phyloP scores from a whole-genome alignment of 2,329 filamentous ascomycete genomes.

The Ascochyta lentis region DNA sequence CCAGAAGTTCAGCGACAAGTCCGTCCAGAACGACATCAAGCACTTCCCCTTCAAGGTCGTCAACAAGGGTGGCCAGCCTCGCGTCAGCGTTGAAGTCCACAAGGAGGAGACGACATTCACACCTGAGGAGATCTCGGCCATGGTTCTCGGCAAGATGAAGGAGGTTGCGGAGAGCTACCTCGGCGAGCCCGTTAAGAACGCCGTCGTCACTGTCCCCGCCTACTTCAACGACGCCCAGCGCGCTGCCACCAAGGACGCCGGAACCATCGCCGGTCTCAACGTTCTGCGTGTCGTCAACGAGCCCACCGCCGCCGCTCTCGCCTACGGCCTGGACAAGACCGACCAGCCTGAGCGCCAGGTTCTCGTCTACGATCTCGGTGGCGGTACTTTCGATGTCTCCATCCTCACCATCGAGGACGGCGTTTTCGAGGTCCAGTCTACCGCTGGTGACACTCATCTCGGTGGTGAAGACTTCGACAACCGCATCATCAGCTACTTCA shows the following conservation, averaged over 20 bases:
- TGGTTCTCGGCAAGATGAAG: constrained; percentile 75
- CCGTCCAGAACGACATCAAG: constrained; percentile 93
- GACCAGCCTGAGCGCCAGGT: constrained; percentile 50
- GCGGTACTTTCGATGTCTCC: constrained; percentile 57
- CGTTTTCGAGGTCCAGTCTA: constrained; percentile 93
- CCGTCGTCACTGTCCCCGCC: constrained; percentile 91
- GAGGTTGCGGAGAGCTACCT: constrained; percentile 80
- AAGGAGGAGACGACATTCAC: constrained; percentile 74
- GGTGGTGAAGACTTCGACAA: constrained; percentile 99
- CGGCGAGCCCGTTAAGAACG: constrained; percentile 83
- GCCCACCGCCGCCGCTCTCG: constrained; percentile 92
- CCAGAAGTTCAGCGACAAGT: constrained; percentile 61
- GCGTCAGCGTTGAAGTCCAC: constrained; percentile 76
- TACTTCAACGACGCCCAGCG: constrained; percentile 99
- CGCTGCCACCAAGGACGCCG: constrained; percentile 95
- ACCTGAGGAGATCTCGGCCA: constrained; percentile 80
- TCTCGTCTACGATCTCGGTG: constrained; percentile 53
- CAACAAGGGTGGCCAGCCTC: constrained; percentile 88
- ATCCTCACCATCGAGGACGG: constrained; percentile 88
- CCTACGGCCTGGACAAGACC: constrained; percentile 74
- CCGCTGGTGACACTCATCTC: constrained; percentile 94
- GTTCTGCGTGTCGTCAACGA: constrained; percentile 97
- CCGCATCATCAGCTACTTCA: constrained; percentile 93
- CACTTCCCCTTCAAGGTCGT: constrained; percentile 97
- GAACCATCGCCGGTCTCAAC: constrained; percentile 89